Evolutionary conservation across 75 land plant species (phyloP).

Genomic region (Ceratopteris richardii): DNA sequence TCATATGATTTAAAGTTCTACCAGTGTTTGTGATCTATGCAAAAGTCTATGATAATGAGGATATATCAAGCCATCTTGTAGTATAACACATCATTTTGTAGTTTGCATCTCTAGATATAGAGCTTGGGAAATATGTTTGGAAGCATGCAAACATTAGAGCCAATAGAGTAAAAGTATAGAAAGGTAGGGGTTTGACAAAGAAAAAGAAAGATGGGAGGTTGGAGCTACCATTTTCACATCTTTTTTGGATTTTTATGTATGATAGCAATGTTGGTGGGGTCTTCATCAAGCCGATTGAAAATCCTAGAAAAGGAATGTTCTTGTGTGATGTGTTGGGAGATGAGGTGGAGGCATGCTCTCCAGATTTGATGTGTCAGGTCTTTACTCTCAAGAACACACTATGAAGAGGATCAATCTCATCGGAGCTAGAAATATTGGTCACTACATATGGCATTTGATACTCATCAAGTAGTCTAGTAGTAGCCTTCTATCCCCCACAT

Average conservation of each 20-base stretch:
- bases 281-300: too few relatives aligned
- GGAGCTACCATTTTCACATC: constrained; percentile 33
- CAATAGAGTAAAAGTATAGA: constrained; percentile 47
- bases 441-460: too few relatives aligned
- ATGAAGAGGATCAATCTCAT: too few relatives aligned
- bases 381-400: too few relatives aligned
- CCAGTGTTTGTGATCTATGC: constrained; percentile 67
- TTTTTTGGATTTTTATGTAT: constrained; percentile 64
- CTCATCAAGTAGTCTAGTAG: too few relatives aligned
- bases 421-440: too few relatives aligned
- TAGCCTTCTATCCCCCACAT: too few relatives aligned
- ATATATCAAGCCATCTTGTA: constrained; percentile 1
- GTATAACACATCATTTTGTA: constrained; percentile 44
- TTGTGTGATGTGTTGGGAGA: too few relatives aligned
- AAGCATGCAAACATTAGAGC: constrained; percentile 76
- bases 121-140: constrained; percentile 43
- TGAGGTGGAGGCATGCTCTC: too few relatives aligned
- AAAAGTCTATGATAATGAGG: constrained; percentile 17
- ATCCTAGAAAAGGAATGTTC: too few relatives aligned
- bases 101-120: constrained; percentile 48
- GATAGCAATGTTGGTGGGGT: too few relatives aligned
- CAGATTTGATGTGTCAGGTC: too few relatives aligned
- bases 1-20: constrained; percentile 67
- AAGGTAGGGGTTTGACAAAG: constrained; percentile 68
- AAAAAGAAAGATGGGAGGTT: constrained; percentile 74